Percentiles rank a stretch among this genome's conserved stretches.
These are phyloP conservation scores for Ustilago xerochloae DNA, from an alignment of 1,284 basidiomycete genomes.

Conservation along the genomic window DNA sequence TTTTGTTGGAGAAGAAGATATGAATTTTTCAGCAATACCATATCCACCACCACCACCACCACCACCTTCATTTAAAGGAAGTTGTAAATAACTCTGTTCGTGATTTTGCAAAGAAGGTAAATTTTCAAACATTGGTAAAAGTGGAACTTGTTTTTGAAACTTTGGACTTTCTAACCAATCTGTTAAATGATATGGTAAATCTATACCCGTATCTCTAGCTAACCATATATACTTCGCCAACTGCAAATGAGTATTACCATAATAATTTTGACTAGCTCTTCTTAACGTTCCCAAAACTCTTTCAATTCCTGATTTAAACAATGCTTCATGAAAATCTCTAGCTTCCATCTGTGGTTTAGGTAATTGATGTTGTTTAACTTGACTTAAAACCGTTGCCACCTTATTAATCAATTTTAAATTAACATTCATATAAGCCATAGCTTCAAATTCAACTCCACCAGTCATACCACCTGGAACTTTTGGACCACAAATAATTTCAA, in stretches of 20 bases:
- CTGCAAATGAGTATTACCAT: slow-evolving; percentile 60
- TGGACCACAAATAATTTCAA: slow-evolving; percentile 85
- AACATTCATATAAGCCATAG: slow-evolving; percentile 82
- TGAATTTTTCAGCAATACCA: slow-evolving; percentile 22
- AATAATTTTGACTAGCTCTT: slow-evolving; percentile 56
- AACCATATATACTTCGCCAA: slow-evolving; percentile 48
- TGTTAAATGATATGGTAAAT: slow-evolving; percentile 33
- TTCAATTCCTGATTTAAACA: slow-evolving; percentile 56
- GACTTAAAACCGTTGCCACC: slow-evolving; percentile 31
- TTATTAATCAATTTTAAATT: slow-evolving; percentile 55
- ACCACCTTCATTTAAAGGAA: too few relatives aligned
- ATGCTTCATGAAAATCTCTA: slow-evolving; percentile 39
- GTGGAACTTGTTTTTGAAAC: slow-evolving; percentile 3
- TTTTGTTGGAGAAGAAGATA: slow-evolving; percentile 10
- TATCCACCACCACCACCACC: slow-evolving; percentile 8
- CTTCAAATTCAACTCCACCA: slow-evolving; percentile 96
- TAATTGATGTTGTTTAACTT: slow-evolving; percentile 21
- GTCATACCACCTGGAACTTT: slow-evolving; percentile 97
- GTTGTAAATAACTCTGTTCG: too few relatives aligned
- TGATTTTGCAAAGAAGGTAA: slow-evolving; percentile 9
- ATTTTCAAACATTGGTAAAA: slow-evolving; percentile 31
- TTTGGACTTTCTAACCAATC: slow-evolving; percentile 37
- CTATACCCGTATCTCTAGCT: slow-evolving; percentile 16
- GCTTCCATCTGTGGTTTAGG: slow-evolving; percentile 33
- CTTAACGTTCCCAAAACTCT: slow-evolving; percentile 48